These are phyloP conservation scores for Meira nashicola DNA, from an alignment of 1,284 basidiomycete genomes.

Conservation along the genomic window DNA sequence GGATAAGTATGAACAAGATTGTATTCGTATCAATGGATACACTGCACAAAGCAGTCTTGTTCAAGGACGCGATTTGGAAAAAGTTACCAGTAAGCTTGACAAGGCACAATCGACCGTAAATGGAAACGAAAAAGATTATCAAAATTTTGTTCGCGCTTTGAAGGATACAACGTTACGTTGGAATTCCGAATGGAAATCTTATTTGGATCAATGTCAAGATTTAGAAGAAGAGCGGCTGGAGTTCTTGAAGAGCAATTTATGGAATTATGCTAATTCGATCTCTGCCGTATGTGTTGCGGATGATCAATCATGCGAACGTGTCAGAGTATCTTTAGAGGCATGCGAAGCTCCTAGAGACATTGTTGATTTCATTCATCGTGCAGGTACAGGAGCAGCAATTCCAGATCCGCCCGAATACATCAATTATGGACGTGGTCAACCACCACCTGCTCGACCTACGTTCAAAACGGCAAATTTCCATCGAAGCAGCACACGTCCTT, in stretches of 20 bases:
- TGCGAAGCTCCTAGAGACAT: slow-evolving; percentile 46
- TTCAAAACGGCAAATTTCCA: slow-evolving; percentile 43
- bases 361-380: slow-evolving; percentile 42
- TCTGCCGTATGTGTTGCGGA: slow-evolving; percentile 93
- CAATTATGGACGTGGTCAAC: slow-evolving; percentile 49
- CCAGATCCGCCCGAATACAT: slow-evolving; percentile 51
- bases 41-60: slow-evolving; percentile 88
- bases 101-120: slow-evolving; percentile 82
- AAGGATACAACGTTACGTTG: slow-evolving; percentile 77
- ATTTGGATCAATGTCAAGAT: slow-evolving; percentile 73
- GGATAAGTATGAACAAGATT: slow-evolving; percentile 90
- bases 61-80: slow-evolving; percentile 90
- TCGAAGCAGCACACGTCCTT: slow-evolving; percentile 37
- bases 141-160: slow-evolving; percentile 75
- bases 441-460: slow-evolving; percentile 33
- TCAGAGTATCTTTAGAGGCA: slow-evolving; percentile 47
- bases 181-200: slow-evolving; percentile 83
- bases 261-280: slow-evolving; percentile 91
- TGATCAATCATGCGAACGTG: slow-evolving; percentile 63
- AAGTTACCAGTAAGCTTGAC: slow-evolving; percentile 79
- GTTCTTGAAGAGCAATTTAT: slow-evolving; percentile 89
- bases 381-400: slow-evolving; percentile 46
- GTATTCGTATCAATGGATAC: slow-evolving; percentile 88
- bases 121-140: slow-evolving; percentile 75
- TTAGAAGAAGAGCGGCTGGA: slow-evolving; percentile 88